Evolutionary conservation across 352 stramenopile species (phyloP), one percentile per base, ranked within the genome.

Genomic region (Phytophthora melonis): DNA sequence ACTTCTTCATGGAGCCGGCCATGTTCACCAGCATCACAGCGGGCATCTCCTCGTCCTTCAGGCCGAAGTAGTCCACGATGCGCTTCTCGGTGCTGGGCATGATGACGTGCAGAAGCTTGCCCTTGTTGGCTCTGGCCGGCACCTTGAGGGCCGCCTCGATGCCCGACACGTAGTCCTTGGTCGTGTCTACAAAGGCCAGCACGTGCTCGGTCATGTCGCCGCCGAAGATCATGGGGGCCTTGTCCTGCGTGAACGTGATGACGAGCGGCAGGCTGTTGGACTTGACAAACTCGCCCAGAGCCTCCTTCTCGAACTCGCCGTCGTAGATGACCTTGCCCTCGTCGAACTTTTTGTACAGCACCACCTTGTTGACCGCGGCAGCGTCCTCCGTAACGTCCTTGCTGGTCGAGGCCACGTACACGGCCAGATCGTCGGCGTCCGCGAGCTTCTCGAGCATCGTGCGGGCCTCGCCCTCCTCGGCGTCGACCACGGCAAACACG

Each of bases 51-150:
- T 88, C 90, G 30, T 90, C 79, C 74, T 88, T 92, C 32, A 98
- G 73, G 65, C 90, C 94, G 66, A 99, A 99, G 89, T 98, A 98
- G 53, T 98, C 93, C 39, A 98, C 78, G 32, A 99, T 93, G 54
- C 93, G 93, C 45, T 86, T 87, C 82, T 99, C 94, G 21, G 86
- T 91, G 67, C 82, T 79, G 53, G 89, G 89, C 64, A 98, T 90
- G 61, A 96, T 79, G 16, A 98, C 88, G 82, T 97, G 91, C 53
- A 98, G 77, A 61, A 97, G 74, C 75, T 97, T 93, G 74, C 93
- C 92, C 89, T 96, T 95, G 83, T 90, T 91, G 54, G 79, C 83
- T 69, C 87, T 75, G 47, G 91, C 90, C 23, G 84, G 75, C 34
- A 67, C 65, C 79, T 93, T 90, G 32, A 95, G 71, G 27, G 82